Conservation (phyloP, 2,329 filamentous ascomycete species). For the Phialophora chinensis region DNA sequence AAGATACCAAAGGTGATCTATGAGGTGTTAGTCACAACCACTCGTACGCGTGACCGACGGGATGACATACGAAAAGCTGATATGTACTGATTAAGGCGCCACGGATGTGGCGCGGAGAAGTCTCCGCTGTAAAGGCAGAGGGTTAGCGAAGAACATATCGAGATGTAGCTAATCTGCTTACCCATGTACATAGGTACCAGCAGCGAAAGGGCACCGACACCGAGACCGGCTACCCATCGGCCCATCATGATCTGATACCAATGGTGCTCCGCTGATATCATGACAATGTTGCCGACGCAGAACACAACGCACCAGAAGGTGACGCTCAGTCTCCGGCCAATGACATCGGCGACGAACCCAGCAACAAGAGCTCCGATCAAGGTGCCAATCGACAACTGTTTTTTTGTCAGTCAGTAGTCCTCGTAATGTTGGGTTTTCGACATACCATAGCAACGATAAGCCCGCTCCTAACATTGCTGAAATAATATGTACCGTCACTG, state of each 20-base stretch:
- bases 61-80: conserved; percentile 54
- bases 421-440: too few species aligned
- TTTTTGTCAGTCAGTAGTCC: too few species aligned
- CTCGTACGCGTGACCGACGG: too few species aligned
- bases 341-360: conserved; percentile 55
- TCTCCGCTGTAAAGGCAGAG: conserved; percentile 46
- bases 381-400: conserved; percentile 65
- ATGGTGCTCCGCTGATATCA: conserved; percentile 62
- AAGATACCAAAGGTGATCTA: conserved; percentile 63
- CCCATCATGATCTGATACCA: conserved; percentile 67
- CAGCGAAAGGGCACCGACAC: conserved; percentile 51
- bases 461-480: too few species aligned
- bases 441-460: too few species aligned
- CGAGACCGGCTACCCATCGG: conserved; percentile 51
- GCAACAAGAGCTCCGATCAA: conserved; percentile 70
- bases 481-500: too few species aligned
- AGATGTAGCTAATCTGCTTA: conserved; percentile 12
- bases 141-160: background rate
- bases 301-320: conserved; percentile 50
- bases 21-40: conserved; percentile 48
- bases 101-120: conserved; percentile 53
- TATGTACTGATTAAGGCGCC: conserved; percentile 54
- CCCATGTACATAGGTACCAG: conserved; percentile 52
- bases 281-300: conserved; percentile 50
- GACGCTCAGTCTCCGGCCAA: conserved; percentile 53